Base-by-base conservation (phyloP, 192 early-diverging fungal species). In the Coemansia sp. region DNA sequence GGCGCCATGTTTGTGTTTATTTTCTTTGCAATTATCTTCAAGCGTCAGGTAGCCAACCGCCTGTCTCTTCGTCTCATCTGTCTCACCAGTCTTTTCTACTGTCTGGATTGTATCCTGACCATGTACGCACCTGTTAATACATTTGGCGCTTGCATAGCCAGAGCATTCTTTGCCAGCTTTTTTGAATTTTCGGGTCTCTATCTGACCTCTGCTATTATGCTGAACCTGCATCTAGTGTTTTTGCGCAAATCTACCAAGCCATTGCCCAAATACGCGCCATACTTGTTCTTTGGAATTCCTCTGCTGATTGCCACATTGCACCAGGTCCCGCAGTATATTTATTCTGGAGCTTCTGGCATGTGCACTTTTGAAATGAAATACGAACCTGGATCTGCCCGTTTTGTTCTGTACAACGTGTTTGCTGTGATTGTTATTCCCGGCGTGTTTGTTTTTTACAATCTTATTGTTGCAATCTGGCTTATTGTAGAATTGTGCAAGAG, bases 271-370 rank as follows among this genome's bases (percentile, higher is more conserved):
- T 58, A 58, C 12, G 34, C 34, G 4, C 3, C 56, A 8, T 58
- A 34, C 18, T 34, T 58, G 31, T 58, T 38, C 34, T 58, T 58
- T 33, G 30, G 17, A 5, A 33, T 58, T 38, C 56, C 56, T 38
- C 31, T 58, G 12, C 11, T 38, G 56, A 38, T 58, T 38, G 56
- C 56, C 4, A 58, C 56, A 10, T 8, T 58, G 56, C 56, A 58
- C 18, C 56, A 34, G 56, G 56, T 38, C n/a, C 56, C 56, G 14
- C 56, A 58, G 56, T 58, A 58, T n/a, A 58, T 58, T 18, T 58
- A 58, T 34, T 33, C 56, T 14, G 56, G 17, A 36, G 34, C 33
- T 5, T 20, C 30, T 31, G 56, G 56, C n/a, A 17, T 10, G 20
- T 58, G 56, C 32, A 58, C 31, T 11, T 33, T 58, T 58, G 31